These are phyloP conservation scores for Syzygium jambos DNA, from an alignment of 345 rosid genomes.

Conservation along the genomic window DNA sequence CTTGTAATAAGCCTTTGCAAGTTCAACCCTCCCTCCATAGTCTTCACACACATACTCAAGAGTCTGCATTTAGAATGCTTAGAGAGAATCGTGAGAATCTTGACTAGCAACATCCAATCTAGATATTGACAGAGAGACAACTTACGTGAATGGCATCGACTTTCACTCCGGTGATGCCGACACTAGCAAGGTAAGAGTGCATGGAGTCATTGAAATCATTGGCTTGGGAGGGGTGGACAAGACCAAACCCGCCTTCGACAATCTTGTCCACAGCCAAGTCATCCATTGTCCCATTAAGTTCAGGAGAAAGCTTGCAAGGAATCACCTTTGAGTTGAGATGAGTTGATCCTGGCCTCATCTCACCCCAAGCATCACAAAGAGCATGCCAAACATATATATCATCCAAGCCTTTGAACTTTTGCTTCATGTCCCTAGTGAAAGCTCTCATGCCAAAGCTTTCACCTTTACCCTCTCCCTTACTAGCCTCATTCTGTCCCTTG, in stretches of 20 bases:
- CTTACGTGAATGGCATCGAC: slow-evolving; percentile 78
- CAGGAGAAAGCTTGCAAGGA: slow-evolving; percentile 37
- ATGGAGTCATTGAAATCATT: slow-evolving; percentile 55
- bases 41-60: slow-evolving; percentile 71
- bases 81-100: neutral
- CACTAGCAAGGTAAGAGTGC: slow-evolving; percentile 69
- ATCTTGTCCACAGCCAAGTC: slow-evolving; percentile 77
- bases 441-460: slow-evolving; percentile 37
- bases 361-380: slow-evolving; percentile 87
- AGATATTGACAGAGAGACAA: neutral
- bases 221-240: slow-evolving; percentile 64
- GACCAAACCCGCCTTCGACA: slow-evolving; percentile 64
- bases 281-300: slow-evolving; percentile 49
- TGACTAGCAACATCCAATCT: neutral
- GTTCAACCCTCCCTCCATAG: slow-evolving; percentile 80
- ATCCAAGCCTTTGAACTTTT: slow-evolving; percentile 50
- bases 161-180: slow-evolving; percentile 69
- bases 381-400: slow-evolving; percentile 82
- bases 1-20: slow-evolving; percentile 56
- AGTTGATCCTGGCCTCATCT: slow-evolving; percentile 55
- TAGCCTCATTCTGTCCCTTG: neutral
- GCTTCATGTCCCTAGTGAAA: slow-evolving; percentile 53
- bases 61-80: slow-evolving; percentile 11
- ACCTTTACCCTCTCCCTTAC: neutral
- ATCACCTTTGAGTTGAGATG: slow-evolving; percentile 37